phyloP scores from a whole-genome alignment of 2,329 filamentous ascomycete species.

The Sclerotinia minor region DNA sequence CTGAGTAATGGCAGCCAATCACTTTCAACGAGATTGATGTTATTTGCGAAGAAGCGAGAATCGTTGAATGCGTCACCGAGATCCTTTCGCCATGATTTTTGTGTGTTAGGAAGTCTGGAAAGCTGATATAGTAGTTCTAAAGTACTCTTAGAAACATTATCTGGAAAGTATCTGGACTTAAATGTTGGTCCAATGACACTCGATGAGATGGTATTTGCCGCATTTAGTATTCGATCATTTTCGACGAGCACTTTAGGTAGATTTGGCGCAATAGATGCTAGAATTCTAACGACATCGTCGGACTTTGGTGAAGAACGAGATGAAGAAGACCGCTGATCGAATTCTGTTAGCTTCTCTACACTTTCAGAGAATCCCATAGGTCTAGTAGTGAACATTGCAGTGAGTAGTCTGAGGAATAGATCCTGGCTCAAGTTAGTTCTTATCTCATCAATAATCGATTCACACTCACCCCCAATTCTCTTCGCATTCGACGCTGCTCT shows the following conservation, averaged over 20 bases:
- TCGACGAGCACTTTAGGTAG: slow-evolving; percentile 83
- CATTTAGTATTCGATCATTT: slow-evolving; percentile 76
- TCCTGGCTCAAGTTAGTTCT: slow-evolving; percentile 56
- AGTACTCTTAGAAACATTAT: slow-evolving; percentile 72
- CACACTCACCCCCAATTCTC: slow-evolving; percentile 75
- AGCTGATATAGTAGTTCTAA: slow-evolving; percentile 76
- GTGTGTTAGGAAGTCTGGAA: slow-evolving; percentile 72
- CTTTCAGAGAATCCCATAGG: slow-evolving; percentile 72
- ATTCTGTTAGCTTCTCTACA: slow-evolving; percentile 41
- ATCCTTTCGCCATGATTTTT: slow-evolving; percentile 93
- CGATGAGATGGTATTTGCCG: slow-evolving; percentile 76
- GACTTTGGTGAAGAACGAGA: slow-evolving; percentile 48
- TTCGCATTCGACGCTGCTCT: slow-evolving; percentile 87
- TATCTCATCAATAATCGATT: background rate
- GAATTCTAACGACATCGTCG: slow-evolving; percentile 76
- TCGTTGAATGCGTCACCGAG: slow-evolving; percentile 91
- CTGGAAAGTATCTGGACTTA: slow-evolving; percentile 81
- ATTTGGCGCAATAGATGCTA: slow-evolving; percentile 76
- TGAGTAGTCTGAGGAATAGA: slow-evolving; percentile 80
- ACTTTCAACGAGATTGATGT: slow-evolving; percentile 62
- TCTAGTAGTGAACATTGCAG: slow-evolving; percentile 90
- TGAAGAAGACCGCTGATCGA: slow-evolving; percentile 36
- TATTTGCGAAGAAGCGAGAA: slow-evolving; percentile 75
- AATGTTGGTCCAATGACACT: slow-evolving; percentile 81
- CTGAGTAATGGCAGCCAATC: slow-evolving; percentile 82